Conservation (phyloP, 1,284 basidiomycete genomes). For the Ceratobasidium sp. region DNA sequence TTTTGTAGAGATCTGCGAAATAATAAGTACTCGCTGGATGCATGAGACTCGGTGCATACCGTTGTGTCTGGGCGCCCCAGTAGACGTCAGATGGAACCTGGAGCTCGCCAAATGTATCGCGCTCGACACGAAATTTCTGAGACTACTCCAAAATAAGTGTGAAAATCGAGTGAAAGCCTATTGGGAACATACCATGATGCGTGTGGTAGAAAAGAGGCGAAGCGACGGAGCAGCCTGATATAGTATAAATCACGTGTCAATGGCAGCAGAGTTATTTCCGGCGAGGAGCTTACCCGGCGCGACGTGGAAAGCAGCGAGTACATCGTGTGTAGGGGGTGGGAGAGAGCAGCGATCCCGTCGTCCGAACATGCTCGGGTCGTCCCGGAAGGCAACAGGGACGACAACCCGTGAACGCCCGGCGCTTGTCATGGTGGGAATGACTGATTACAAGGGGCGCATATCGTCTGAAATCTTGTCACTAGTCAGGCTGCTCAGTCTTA, state of each 20-base stretch:
- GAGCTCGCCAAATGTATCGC: slow-evolving; percentile 92
- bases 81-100: slow-evolving; percentile 95
- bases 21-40: not conserved
- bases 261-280: not conserved
- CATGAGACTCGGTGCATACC: slow-evolving; percentile 62
- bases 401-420: not conserved
- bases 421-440: too few species aligned
- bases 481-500: too few species aligned
- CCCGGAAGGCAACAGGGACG: slow-evolving; percentile 34
- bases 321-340: slow-evolving; percentile 7
- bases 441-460: too few species aligned
- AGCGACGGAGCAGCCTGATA: slow-evolving; percentile 39
- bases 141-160: not conserved
- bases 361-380: too few species aligned
- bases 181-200: slow-evolving; percentile 37
- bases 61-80: slow-evolving; percentile 99
- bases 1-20: slow-evolving; percentile 87
- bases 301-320: slow-evolving; percentile 37
- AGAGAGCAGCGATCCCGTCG: slow-evolving; percentile 9
- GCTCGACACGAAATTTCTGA: slow-evolving; percentile 67
- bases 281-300: slow-evolving; percentile 10
- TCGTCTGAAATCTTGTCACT: too few species aligned
- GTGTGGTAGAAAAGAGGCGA: slow-evolving; percentile 39
- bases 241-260: slow-evolving; percentile 32
- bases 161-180: too few species aligned